phyloP scores from a whole-genome alignment of 148 eudicot genomes.

The Chenopodium berlandieri region DNA sequence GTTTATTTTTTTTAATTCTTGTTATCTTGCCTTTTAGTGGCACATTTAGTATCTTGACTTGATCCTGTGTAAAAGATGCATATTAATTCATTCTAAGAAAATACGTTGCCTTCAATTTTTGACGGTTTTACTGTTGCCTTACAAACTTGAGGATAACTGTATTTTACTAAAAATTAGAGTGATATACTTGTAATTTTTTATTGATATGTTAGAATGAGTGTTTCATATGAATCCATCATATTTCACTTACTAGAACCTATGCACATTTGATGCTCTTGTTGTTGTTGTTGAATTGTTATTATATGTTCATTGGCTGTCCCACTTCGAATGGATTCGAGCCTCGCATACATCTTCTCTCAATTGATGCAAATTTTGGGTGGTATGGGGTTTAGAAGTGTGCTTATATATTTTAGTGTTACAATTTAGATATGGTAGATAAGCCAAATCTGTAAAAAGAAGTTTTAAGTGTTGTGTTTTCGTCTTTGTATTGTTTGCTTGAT shows the following conservation, averaged over 20 bases:
- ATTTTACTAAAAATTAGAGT: not conserved
- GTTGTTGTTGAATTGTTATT: not conserved
- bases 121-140: not conserved
- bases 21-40: not conserved
- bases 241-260: not conserved
- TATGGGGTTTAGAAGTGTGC: not conserved
- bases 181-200: not conserved
- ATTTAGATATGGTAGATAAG: not conserved
- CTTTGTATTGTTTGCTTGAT: not conserved
- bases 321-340: not conserved
- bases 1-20: not conserved
- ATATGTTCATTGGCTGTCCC: not conserved
- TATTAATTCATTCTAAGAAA: not conserved
- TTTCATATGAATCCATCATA: not conserved
- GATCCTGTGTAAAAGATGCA: not conserved
- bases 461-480: not conserved
- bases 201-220: not conserved
- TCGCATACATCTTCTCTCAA: not conserved
- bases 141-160: not conserved
- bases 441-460: not conserved
- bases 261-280: not conserved
- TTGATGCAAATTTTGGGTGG: slow-evolving; percentile 5
- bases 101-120: not conserved
- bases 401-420: not conserved
- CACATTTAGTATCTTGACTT: no score